phyloP scores from a whole-genome alignment of 305 asterid species.

The Fraxinus sp. region DNA sequence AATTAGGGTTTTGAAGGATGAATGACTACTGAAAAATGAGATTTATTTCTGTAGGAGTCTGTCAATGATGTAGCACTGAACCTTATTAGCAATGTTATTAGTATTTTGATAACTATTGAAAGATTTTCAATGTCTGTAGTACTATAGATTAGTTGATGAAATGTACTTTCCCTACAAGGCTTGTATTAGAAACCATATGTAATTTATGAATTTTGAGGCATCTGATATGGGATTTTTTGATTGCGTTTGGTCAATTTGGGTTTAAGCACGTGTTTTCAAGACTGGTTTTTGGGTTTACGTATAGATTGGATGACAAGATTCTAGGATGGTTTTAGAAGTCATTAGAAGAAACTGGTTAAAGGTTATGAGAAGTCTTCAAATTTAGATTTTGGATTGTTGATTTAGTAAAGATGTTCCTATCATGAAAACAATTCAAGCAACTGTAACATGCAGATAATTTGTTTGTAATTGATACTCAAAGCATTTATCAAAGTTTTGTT shows the following conservation, averaged over 20 bases:
- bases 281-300: neutral
- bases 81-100: neutral
- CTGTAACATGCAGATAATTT: neutral
- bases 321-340: neutral
- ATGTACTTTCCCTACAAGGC: too few relatives aligned
- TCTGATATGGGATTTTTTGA: neutral
- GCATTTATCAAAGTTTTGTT: neutral
- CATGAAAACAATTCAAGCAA: neutral
- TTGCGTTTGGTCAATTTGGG: neutral
- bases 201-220: too few relatives aligned
- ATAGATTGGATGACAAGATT: neutral
- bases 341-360: neutral
- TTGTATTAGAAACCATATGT: too few relatives aligned
- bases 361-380: neutral
- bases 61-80: neutral
- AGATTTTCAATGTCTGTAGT: neutral
- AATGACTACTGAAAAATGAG: neutral
- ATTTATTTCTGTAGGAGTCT: neutral
- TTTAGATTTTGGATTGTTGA: neutral
- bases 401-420: neutral
- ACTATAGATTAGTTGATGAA: neutral
- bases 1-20: slow-evolving; percentile 4
- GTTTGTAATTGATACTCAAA: neutral
- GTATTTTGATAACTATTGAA: neutral
- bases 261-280: too few relatives aligned